Evolutionary conservation across 1,284 basidiomycete species (phyloP), one percentile per base, ranked within the genome.

Genomic region (Trichosporon sp.): DNA sequence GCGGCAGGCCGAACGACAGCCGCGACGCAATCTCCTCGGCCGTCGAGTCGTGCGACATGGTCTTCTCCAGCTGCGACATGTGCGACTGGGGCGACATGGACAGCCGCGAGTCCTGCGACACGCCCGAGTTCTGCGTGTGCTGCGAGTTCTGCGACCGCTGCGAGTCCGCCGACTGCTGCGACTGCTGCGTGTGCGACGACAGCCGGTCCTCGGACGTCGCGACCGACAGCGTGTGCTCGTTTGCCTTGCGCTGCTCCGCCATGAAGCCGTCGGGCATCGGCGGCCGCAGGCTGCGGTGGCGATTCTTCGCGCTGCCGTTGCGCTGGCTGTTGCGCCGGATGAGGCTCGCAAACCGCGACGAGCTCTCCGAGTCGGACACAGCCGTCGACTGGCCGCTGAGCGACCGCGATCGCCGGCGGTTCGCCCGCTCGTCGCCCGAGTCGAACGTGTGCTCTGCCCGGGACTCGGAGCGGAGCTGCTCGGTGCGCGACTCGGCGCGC

Each of bases 1-100:
- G 71, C 1, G 80, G 80, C 25, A 81, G 72, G 44, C 80, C 80
- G 64, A 80, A 81, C 8, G 78, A 79, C 29, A 71, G 66, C 8
- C 80, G 69, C 51, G 74, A 72, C 3, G 68, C 13, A 63, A 64
- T 47, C 13, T 47, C 44, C 42, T 64, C 63, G 15, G 38, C 63
- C 29, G 42, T 73, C 69, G n/a, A 34, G 42, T 47, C 60, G 42
- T 44, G 29, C 34, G 25, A 44, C 42, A 58, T 12, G 29, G 56
- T 31, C 56, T 60, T 29, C 56, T 60, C 56, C 15, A 60, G 56
- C 56, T 29, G 27, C 29, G 56, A 60, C 56, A 21, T n/a, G 56
- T 60, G 56, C 29, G 56, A 60, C 15, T n/a, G 56, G 6, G 56
- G 56, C 56, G 56, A 29, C 15, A 29, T 3, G 5, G 56, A 29